Evolutionary conservation across 129 eudicot genomes (phyloP).

Genomic region (Glebionis coronaria): DNA sequence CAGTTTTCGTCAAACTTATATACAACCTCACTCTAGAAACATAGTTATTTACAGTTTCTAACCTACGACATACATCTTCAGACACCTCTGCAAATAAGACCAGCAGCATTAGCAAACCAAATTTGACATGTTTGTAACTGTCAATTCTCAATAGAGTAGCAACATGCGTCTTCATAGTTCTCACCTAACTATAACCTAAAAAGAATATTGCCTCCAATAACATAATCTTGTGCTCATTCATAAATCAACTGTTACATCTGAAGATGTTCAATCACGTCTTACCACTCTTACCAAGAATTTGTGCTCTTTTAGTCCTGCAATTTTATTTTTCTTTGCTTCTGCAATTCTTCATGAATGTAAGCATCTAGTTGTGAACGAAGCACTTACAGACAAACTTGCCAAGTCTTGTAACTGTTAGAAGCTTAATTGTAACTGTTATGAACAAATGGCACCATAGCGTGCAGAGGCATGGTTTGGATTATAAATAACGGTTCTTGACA

Average conservation of each 20-base stretch:
- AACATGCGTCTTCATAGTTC: neutral
- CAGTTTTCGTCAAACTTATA: neutral
- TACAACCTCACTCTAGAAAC: neutral
- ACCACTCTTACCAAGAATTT: constrained; percentile 1
- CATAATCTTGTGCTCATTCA: neutral
- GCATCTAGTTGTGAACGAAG: neutral
- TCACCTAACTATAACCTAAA: constrained; percentile 3
- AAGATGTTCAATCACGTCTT: neutral
- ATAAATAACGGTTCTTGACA: constrained; percentile 37
- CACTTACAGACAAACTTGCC: constrained; percentile 1
- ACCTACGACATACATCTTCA: neutral
- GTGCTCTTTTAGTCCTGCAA: neutral
- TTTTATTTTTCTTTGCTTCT: neutral
- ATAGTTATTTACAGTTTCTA: neutral
- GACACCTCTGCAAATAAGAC: constrained; percentile 1
- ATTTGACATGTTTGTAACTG: neutral
- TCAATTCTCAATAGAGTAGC: neutral
- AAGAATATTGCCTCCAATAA: constrained; percentile 5
- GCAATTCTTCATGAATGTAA: too few relatives aligned
- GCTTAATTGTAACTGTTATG: constrained; percentile 12
- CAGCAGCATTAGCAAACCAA: neutral
- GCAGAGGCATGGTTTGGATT: constrained; percentile 19
- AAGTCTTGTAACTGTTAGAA: neutral
- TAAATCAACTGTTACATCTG: neutral
- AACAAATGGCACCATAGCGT: constrained; percentile 11